Base-by-base conservation (phyloP, 2,329 filamentous ascomycete species). In the Pseudocercospora eumusae region DNA sequence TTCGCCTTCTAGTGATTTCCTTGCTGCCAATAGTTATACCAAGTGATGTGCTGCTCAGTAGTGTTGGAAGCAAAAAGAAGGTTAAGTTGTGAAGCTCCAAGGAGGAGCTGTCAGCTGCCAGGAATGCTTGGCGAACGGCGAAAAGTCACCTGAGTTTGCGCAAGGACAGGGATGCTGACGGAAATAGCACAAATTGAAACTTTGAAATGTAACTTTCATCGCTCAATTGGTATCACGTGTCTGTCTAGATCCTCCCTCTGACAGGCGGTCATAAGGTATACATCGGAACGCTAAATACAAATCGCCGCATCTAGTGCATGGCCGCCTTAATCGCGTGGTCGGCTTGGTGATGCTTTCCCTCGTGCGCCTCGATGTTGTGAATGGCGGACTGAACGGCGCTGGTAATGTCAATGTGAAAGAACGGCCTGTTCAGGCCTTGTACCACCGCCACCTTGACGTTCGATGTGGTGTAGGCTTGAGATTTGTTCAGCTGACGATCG, bases 351-450 rank as follows among this genome's bases (percentile, higher is more conserved):
- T 59, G 56, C 11, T 25, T 47, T 11, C 36, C 36, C 15, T 20
- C 15, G 10, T 62, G 61, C 23, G 31, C 50, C 20, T 64, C 57
- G 4, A 69, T 84, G 68, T 96, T 96, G 28, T 88, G 86, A 70
- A 97, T 86, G 2, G 92, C 93, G 69, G 88, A 92, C 76, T 97
- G 91, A 69, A 98, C 77, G 6, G 95, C 95, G 71, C 88, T 92
- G 3, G 91, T 95, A 56, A 98, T 78, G 75, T 98, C 95, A 57
- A 96, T 86, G 74, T 99, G 95, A 84, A 99, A 98, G 68, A 97
- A 84, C 4, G 95, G 93, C 69, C 91, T 81, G 76, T 96, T 95
- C 65, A 96, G 79, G n/a, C 93, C 91, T 68, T 93, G 89, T 15
- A 98, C 87, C 4, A 91, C 83, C 1, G 89, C 88, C 27, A 85